These are phyloP conservation scores for Podaxis carcinomalis DNA, from an alignment of 768 basidiomycete species.

Conservation along the genomic window DNA sequence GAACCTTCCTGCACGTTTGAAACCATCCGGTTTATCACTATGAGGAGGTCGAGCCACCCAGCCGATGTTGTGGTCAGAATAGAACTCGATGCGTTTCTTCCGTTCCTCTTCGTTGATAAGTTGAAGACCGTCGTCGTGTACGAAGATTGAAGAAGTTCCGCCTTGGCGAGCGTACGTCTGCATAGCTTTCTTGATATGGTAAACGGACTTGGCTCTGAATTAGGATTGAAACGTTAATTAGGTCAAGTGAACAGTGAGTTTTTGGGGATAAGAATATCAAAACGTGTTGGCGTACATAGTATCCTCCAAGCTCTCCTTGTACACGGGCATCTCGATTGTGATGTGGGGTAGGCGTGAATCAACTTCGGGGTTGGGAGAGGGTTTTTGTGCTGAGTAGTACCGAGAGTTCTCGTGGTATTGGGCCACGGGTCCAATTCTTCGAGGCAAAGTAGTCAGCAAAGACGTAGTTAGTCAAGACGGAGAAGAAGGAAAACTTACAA, in stretches of 20 bases:
- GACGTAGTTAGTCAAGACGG: constrained; percentile 14
- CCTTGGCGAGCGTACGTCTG: constrained; percentile 92
- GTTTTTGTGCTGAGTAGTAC: constrained; percentile 72
- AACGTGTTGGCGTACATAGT: constrained; percentile 59
- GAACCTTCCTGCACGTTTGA: constrained; percentile 81
- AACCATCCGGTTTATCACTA: constrained; percentile 55
- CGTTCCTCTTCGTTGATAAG: constrained; percentile 57
- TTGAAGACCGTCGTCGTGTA: constrained; percentile 85
- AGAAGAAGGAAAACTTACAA: constrained; percentile 39
- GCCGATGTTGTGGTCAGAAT: constrained; percentile 72
- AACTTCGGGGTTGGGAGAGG: constrained; percentile 56
- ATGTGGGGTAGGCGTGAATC: constrained; percentile 68
- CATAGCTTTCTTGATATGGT: constrained; percentile 80
- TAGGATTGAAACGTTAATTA: not conserved
- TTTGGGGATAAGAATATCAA: not conserved
- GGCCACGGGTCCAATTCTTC: constrained; percentile 75
- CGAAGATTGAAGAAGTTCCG: constrained; percentile 71
- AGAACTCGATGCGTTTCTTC: constrained; percentile 66
- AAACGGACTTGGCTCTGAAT: constrained; percentile 64
- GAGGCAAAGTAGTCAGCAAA: constrained; percentile 9
- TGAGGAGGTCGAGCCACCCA: constrained; percentile 83
- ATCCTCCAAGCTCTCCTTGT: constrained; percentile 79
- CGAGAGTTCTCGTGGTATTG: constrained; percentile 83
- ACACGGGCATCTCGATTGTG: constrained; percentile 82
- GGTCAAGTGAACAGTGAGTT: not conserved